Base-by-base conservation (phyloP, 176 grass and related monocot genomes). In the Avena sativa region DNA sequence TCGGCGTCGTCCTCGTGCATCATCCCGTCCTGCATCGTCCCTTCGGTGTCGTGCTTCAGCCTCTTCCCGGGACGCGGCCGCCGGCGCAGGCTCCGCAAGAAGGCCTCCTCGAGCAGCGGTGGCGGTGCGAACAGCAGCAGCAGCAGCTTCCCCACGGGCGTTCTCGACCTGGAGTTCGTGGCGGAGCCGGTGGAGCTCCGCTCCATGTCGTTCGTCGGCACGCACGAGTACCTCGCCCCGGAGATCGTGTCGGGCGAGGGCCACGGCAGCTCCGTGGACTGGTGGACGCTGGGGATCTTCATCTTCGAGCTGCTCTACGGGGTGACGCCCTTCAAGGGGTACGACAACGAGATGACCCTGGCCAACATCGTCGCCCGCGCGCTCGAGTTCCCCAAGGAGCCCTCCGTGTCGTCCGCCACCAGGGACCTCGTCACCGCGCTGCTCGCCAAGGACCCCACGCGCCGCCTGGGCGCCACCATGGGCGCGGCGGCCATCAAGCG, bases 161-260 rank as follows among this genome's bases (percentile, higher is more conserved):
- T 83, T 2, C 64, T 90, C 0, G 92, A 90, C 49, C 82, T 97
- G 49, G 94, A 97, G 83, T 87, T 98, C 63, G 93, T 96, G 30
- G 96, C 93, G 3, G 96, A 98, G 85, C 96, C 97, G 2, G 92
- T 95, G 9, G 97, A 99, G 84, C 92, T 97, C 0, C 92, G 97
- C 0, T 97, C 94, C 1, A 97, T 93, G 94, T 97, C 94, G 28
- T 99, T 99, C 86, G 97, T 99, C 38, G 97, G 97, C 43, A 99
- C 97, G 30, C 97, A 99, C 80, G 94, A 99, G 81, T 99, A 99
- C 85, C 91, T 99, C 5, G 94, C 97, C 0, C 97, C 97, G 2
- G 97, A 99, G 91, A 99, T 99, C 78, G 94, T 99, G 25, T 93
- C 94, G 0, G 97, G 97, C 0, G 97, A 99, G 44, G 97, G 97